Conservation (phyloP, 768 basidiomycete genomes). For the Dioszegia crocea region DNA sequence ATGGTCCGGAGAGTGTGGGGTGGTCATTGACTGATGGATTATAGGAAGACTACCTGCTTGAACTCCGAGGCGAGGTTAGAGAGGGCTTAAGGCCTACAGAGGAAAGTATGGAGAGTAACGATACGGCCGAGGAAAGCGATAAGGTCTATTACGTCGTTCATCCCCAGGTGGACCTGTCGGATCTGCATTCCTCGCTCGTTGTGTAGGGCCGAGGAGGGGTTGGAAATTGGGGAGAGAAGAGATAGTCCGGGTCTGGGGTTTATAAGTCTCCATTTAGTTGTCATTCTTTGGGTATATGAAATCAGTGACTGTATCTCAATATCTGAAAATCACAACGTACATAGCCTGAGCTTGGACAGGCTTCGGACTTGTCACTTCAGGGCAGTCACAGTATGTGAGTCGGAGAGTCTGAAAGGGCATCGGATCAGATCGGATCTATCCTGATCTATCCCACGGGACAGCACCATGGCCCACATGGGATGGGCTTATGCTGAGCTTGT, state of each 20-base stretch:
- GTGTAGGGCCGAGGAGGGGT: not conserved
- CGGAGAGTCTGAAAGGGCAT: too few species aligned
- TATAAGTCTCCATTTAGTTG: not conserved
- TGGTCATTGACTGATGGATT: not conserved
- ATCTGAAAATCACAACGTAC: too few species aligned
- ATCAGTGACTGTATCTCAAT: too few species aligned
- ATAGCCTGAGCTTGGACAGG: not conserved
- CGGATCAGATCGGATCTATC: too few species aligned
- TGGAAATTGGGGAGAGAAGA: not conserved
- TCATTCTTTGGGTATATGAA: too few species aligned
- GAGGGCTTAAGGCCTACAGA: slow-evolving; percentile 54
- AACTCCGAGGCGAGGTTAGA: slow-evolving; percentile 75
- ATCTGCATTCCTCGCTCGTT: slow-evolving; percentile 32
- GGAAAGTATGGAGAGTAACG: slow-evolving; percentile 57
- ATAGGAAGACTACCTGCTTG: slow-evolving; percentile 67
- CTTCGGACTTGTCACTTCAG: too few species aligned
- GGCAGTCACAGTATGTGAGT: too few species aligned
- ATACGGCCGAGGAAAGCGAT: slow-evolving; percentile 55
- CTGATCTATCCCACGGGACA: too few species aligned
- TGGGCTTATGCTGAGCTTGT: too few species aligned
- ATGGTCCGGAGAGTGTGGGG: not conserved
- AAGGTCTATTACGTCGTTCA: slow-evolving; percentile 83
- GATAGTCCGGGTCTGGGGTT: not conserved
- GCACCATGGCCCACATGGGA: too few species aligned
- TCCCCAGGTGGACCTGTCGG: slow-evolving; percentile 42